Percentiles rank a stretch among this genome's conserved stretches.
These are phyloP conservation scores for Euryodendron excelsum DNA, from an alignment of 148 eudicot genomes.

Conservation along the genomic window DNA sequence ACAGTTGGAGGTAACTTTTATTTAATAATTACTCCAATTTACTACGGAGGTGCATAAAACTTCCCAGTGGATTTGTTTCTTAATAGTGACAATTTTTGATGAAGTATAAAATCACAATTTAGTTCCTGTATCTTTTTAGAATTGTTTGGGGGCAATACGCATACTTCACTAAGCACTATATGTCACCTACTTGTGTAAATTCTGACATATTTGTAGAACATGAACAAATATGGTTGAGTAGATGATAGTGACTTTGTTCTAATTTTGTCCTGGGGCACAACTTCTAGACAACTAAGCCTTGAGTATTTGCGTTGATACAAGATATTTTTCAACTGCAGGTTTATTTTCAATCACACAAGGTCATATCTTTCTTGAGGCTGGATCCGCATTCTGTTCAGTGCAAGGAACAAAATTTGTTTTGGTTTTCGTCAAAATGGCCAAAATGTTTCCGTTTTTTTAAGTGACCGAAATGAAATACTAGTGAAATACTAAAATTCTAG, in stretches of 20 bases:
- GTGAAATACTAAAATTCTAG: too few relatives aligned
- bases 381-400: not conserved
- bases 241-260: not conserved
- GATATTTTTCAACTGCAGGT: not conserved
- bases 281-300: not conserved
- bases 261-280: not conserved
- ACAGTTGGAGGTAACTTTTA: slow-evolving; percentile 69
- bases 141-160: not conserved
- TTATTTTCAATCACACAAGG: not conserved
- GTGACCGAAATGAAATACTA: too few relatives aligned
- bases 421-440: too few relatives aligned
- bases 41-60: not conserved
- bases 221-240: not conserved
- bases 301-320: not conserved
- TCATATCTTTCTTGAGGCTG: not conserved
- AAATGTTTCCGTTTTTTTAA: too few relatives aligned
- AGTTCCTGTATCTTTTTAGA: not conserved
- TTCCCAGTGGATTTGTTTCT: not conserved
- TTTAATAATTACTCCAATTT: not conserved
- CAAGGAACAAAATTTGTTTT: too few relatives aligned
- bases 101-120: not conserved
- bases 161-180: not conserved
- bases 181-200: not conserved
- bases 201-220: not conserved
- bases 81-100: not conserved